Base-by-base conservation (phyloP, 345 rosid species). In the Acer campestre region DNA sequence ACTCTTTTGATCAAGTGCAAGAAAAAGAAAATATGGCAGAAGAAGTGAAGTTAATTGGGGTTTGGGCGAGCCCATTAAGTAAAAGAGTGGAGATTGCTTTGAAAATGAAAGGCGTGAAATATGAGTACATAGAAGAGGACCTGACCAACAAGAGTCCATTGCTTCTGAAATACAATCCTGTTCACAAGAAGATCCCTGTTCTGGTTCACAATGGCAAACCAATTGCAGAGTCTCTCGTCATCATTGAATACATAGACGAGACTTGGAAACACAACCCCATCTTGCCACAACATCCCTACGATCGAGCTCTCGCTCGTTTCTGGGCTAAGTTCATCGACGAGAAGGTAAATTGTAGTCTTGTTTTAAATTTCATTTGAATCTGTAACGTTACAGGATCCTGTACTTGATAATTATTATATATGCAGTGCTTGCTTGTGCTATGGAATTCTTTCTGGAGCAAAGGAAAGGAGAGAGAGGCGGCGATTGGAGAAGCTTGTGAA, bases 261-360 rank as follows among this genome's bases (percentile, higher is more conserved):
- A 82, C 84, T 2, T 90, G 90, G 92, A 84, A 80, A 49, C n/a
- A 75, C 46, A 65, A 73, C 72, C 76, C 81, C 10, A 68, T 88
- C 29, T 82, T 90, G 83, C 92, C 90, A 3, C 76, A 65, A 10
- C 78, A 85, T 79, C 86, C 92, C n/a, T 76, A 78, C 38, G 88
- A 87, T n/a, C 79, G 84, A 55, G 90, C 92, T 67, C 40, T 58
- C 51, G 89, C 84, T 1, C 90, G 87, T 25, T 87, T 90, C 83
- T 90, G 92, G 92, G 87, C 88, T 10, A 84, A 81, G 79, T 85
- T 82, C 84, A 67, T 86, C 31, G 90, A 90, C 56, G 89, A 85
- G 7, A 58, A 58, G 62, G 62, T 17, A 29, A 29, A 29, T 29
- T 29, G 31, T 29, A 29, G 31, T 29, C 31, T 35, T 35, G 6